A percentile compares a stretch with the other conserved stretches of the same genome.
Evolutionary conservation across 1,139 yeast species (phyloP).

Genomic region (Spathaspora jeffriesii): DNA sequence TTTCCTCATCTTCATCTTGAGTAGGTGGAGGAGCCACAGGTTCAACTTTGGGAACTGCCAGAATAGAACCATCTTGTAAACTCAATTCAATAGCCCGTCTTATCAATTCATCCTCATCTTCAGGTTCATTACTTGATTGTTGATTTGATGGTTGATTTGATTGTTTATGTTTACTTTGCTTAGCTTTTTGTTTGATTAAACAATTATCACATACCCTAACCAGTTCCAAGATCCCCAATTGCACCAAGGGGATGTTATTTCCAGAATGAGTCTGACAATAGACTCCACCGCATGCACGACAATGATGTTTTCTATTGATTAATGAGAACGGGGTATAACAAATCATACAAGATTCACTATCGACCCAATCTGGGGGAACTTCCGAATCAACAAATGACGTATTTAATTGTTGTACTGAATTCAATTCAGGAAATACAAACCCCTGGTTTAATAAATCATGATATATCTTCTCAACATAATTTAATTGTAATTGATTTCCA

Average conservation of each 20-base stretch:
- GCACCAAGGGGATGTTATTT: conserved; percentile 69
- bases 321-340: conserved; percentile 81
- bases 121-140: conserved; percentile 13
- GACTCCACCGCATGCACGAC: conserved; percentile 97
- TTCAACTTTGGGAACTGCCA: conserved; percentile 16
- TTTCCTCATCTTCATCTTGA: conserved; percentile 64
- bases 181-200: conserved; percentile 49
- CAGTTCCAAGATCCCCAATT: conserved; percentile 82
- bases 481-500: conserved; percentile 65
- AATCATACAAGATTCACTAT: conserved; percentile 93
- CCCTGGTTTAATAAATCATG: conserved; percentile 63
- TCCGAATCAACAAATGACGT: conserved; percentile 75
- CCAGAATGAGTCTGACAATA: conserved; percentile 84
- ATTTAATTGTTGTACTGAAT: conserved; percentile 32
- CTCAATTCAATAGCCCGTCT: conserved; percentile 79
- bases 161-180: conserved; percentile 8
- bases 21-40: conserved; percentile 10
- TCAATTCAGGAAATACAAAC: conserved; percentile 64
- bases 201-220: conserved; percentile 96
- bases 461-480: conserved; percentile 65
- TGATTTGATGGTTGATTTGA: too few relatives aligned
- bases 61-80: conserved; percentile 52
- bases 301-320: conserved; percentile 91
- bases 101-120: conserved; percentile 75
- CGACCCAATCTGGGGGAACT: conserved; percentile 98